These are phyloP conservation scores for Trypanosoma scelopori DNA, from an alignment of 208 protist species.

Conservation along the genomic window DNA sequence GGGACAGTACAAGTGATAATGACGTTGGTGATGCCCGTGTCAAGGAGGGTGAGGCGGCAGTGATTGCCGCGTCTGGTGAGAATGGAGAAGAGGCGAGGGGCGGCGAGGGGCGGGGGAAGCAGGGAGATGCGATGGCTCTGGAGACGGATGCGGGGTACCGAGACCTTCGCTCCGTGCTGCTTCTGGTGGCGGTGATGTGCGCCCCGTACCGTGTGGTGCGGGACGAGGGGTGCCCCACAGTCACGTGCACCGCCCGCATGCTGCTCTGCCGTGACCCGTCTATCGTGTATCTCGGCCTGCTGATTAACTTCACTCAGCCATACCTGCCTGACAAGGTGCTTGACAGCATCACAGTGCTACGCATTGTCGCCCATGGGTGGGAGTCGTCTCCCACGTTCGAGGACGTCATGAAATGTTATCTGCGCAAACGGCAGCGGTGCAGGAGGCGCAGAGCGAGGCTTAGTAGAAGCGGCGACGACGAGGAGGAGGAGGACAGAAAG, in stretches of 20 bases:
- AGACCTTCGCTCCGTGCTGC: conserved; percentile 57
- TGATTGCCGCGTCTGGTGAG: background rate
- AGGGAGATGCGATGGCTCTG: background rate
- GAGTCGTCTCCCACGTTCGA: conserved; percentile 46
- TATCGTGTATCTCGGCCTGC: conserved; percentile 73
- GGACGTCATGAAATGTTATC: conserved; percentile 41
- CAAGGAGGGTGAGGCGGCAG: background rate
- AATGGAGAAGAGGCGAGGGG: background rate
- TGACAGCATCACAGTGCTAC: conserved; percentile 50
- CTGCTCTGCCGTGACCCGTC: conserved; percentile 73
- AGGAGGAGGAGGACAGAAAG: conserved; percentile 17
- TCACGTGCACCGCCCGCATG: conserved; percentile 53
- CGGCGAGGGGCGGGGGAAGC: background rate
- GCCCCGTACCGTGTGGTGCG: conserved; percentile 63
- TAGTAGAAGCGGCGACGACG: conserved; percentile 22
- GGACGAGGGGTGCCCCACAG: conserved; percentile 38
- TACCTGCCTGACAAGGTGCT: conserved; percentile 43
- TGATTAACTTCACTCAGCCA: conserved; percentile 56
- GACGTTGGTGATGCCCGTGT: background rate
- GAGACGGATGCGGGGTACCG: conserved; percentile 21
- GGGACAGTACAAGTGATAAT: background rate
- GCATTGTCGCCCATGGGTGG: conserved; percentile 72
- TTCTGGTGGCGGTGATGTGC: conserved; percentile 46
- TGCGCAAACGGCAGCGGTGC: conserved; percentile 4
- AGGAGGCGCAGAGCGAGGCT: conserved; percentile 1